Conservation (phyloP, 176 grass and related monocot species). For the Tillandsia fasciculata region DNA sequence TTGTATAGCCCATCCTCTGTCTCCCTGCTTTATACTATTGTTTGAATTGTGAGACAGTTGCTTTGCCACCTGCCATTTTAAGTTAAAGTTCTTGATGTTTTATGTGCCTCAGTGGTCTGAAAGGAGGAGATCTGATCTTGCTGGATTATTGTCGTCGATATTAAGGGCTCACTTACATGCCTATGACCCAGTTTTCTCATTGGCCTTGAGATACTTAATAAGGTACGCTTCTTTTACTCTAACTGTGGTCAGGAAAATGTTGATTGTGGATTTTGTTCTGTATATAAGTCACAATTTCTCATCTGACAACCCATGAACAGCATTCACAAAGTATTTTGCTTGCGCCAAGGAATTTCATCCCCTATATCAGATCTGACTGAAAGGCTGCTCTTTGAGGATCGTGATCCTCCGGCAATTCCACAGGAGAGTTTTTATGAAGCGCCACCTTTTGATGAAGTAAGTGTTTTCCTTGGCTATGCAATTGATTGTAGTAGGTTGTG, state of each 20-base stretch:
- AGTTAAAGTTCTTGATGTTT: constrained; percentile 17
- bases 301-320: constrained; percentile 35
- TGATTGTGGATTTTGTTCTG: constrained; percentile 4
- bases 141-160: constrained; percentile 80
- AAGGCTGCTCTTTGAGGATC: constrained; percentile 76
- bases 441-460: constrained; percentile 90
- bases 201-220: constrained; percentile 92
- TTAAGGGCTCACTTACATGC: constrained; percentile 90
- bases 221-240: constrained; percentile 34
- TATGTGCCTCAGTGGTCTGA: constrained; percentile 69
- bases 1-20: constrained; percentile 13
- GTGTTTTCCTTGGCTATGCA: constrained; percentile 15
- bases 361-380: constrained; percentile 87
- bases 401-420: constrained; percentile 62
- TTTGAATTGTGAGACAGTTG: constrained; percentile 3
- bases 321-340: constrained; percentile 88
- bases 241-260: constrained; percentile 8
- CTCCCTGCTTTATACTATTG: neutral
- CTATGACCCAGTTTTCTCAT: constrained; percentile 90
- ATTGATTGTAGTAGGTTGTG: constrained; percentile 12
- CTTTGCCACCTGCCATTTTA: neutral
- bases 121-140: constrained; percentile 73
- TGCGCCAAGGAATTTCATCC: constrained; percentile 70
- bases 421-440: constrained; percentile 70
- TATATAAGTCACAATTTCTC: constrained; percentile 23